Evolutionary conservation across 805 yeast species (phyloP), one percentile per base, ranked within the genome.

Genomic region (Vanderwaltozyma tropicalis): DNA sequence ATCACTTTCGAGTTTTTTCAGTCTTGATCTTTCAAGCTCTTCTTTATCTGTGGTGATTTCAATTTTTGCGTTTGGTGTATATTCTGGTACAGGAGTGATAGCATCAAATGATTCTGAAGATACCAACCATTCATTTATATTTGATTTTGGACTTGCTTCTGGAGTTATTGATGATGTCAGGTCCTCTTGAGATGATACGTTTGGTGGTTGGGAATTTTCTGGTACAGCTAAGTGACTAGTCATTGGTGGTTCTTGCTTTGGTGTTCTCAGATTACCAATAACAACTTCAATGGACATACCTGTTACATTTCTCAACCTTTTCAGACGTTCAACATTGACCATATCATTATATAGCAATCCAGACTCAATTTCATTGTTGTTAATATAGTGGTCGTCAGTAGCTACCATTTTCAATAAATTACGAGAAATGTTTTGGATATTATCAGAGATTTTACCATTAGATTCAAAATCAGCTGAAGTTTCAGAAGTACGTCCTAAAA

Each of bases 281-380:
- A 84, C 67, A 1, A 86, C 72, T 56, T 83, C 95, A 1, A 85
- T 73, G 36, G 87, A 83, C 52, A 85, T 62, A n/a, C 85, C 84
- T 6, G 87, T 65, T 16, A 86, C 86, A 52, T 87, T 83, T 47
- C 77, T 78, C 63, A 76, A 69, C 40, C 86, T 64, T 56, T 84
- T 85, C 51, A 80, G 66, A 49, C 72, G 72, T 59, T 86, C 95
- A 4, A 89, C 89, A 55, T 87, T 86, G 39, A 84, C 71, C 58
- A 80, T 77, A 39, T 59, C 62, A 29, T 50, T 43, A 40, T 45
- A 57, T 18, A 47, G 41, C 4, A 55, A 53, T 29, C 40, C 46
- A 3, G 49, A 47, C 10, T 60, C 62, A 34, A 47, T 42, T 15
- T 59, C 61, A 18, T 43, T 43, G 11, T 41, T 35, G 12, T 44